Evolutionary conservation across 2,329 filamentous ascomycete genomes (phyloP).

Genomic region (Ophiostoma perfectum): DNA sequence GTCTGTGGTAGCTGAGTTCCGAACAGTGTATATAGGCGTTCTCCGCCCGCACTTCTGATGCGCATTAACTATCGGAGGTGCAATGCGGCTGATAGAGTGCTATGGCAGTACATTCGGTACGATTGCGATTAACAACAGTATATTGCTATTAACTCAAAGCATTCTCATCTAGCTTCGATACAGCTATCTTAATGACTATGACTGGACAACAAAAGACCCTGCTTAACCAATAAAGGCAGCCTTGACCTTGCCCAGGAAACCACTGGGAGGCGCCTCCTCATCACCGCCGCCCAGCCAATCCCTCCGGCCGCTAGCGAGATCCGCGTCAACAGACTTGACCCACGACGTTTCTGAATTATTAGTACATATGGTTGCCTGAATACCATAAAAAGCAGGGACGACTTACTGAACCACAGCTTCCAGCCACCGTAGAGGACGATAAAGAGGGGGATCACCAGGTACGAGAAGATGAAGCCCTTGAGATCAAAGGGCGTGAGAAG

Average conservation of each 20-base stretch:
- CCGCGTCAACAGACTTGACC: conserved; percentile 45
- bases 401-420: conserved; percentile 40
- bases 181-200: no score
- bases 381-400: conserved; percentile 26
- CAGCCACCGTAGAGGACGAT: conserved; percentile 55
- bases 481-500: conserved; percentile 58
- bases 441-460: conserved; percentile 61
- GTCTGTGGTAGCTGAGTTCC: background rate
- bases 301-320: conserved; percentile 50
- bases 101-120: no score
- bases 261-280: conserved; percentile 7
- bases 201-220: background rate
- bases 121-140: no score
- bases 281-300: conserved; percentile 32
- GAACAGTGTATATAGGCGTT: background rate
- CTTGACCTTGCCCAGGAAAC: conserved; percentile 17
- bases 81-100: no score
- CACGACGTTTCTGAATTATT: conserved; percentile 27
- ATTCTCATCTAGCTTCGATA: no score
- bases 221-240: conserved; percentile 14
- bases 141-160: no score
- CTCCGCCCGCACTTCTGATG: background rate
- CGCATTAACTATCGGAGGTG: background rate
- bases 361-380: background rate
- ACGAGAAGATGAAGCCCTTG: conserved; percentile 58